Evolutionary conservation across 148 eudicot species (phyloP).

Genomic region (Bassia scoparia): DNA sequence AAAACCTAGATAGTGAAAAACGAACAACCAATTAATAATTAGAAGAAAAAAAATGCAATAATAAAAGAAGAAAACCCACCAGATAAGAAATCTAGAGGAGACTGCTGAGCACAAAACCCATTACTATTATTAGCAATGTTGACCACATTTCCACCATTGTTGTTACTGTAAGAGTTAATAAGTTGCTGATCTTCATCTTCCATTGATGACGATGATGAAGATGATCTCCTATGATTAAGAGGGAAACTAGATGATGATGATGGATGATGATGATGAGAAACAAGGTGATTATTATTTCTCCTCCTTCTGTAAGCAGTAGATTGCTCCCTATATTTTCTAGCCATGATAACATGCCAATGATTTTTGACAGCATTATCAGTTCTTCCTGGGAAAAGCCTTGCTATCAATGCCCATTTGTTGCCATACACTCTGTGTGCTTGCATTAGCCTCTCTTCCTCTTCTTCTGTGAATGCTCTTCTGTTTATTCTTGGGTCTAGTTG

Average conservation of each 20-base stretch:
- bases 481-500: slow-evolving; percentile 85
- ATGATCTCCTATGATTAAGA: slow-evolving; percentile 13
- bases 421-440: slow-evolving; percentile 74
- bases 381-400: slow-evolving; percentile 76
- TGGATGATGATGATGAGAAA: slow-evolving; percentile 6
- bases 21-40: too few species aligned
- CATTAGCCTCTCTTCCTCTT: slow-evolving; percentile 71
- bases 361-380: slow-evolving; percentile 93
- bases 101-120: slow-evolving; percentile 17
- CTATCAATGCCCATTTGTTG: slow-evolving; percentile 87
- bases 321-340: slow-evolving; percentile 69
- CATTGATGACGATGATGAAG: slow-evolving; percentile 30
- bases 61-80: slow-evolving; percentile 21
- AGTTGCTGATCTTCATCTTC: slow-evolving; percentile 22
- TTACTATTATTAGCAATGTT: neutral
- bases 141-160: neutral
- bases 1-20: too few species aligned
- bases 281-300: slow-evolving; percentile 17
- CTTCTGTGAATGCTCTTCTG: slow-evolving; percentile 71
- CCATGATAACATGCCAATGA: slow-evolving; percentile 94
- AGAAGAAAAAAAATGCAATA: neutral
- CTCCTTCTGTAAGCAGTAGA: slow-evolving; percentile 52
- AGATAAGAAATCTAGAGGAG: slow-evolving; percentile 33
- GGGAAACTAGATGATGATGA: neutral
- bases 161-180: slow-evolving; percentile 8